Base-by-base conservation (phyloP, 345 rosid genomes). In the Tarenaya hassleriana region DNA sequence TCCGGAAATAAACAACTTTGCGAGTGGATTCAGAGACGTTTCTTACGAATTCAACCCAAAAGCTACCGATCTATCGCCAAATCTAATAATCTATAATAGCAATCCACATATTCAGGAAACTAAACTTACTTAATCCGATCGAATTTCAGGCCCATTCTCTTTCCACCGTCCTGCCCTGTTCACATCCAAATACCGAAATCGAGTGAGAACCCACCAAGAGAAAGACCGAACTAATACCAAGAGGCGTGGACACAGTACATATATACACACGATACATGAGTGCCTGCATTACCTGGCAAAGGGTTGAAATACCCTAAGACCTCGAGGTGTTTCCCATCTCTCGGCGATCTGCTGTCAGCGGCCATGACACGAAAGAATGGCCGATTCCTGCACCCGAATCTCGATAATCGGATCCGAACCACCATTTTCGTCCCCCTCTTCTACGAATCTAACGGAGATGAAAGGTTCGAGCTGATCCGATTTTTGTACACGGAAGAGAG, bases 311-410 rank as follows among this genome's bases (percentile, higher is more conserved):
- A 87, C 33, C 95, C 90, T 21, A 84, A 66, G 24, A 82, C 85
- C 74, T 84, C 89, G 8, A 91, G 85, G 50, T 84, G 98, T 66
- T 84, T 91, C 59, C 89, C 96, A 46, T 91, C 95, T 66, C 95
- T 69, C 0, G 87, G 96, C 0, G 95, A 84, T 69, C 92, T 77
- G 76, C 95, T 82, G 75, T 84, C 80, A 5, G 95, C 88, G 0
- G 96, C 96, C 95, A 84, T 82, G 4, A 87, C 92, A 19, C 98
- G 68, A 50, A 68, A 91, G 63, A 87, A 82, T 7, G 98, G 95
- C 64, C 71, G 79, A 71, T 87, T 87, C 50, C 62, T 84, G 83
- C 95, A 87, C 32, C 95, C 96, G 1, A 84, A 83, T 33, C 96
- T 76, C 62, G 90, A 69, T 66, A 87, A 63, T 13, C 95, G 67